Evolutionary conservation across 1,284 basidiomycete species (phyloP).

Genomic region (Coniferiporia weirii): DNA sequence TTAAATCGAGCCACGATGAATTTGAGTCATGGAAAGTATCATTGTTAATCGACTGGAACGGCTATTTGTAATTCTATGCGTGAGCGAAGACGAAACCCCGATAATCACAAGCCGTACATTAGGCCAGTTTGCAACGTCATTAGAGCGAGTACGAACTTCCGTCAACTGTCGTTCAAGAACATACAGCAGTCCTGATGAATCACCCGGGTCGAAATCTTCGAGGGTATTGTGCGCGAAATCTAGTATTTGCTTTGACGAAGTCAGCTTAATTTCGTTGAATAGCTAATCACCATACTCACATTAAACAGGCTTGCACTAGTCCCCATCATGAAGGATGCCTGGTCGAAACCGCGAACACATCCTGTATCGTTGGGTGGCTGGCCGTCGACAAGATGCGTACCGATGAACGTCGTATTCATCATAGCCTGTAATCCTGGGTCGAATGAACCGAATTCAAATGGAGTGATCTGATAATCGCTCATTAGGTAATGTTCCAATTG

Average conservation of each 20-base stretch:
- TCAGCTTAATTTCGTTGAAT: neutral
- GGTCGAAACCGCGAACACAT: neutral
- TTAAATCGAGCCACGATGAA: slow-evolving; percentile 46
- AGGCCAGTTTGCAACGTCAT: slow-evolving; percentile 65
- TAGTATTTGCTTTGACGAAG: slow-evolving; percentile 37
- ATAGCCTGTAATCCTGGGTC: slow-evolving; percentile 58
- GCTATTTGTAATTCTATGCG: slow-evolving; percentile 24
- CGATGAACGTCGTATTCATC: slow-evolving; percentile 50
- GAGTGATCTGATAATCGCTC: slow-evolving; percentile 42
- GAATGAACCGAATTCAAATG: slow-evolving; percentile 61
- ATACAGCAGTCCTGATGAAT: slow-evolving; percentile 38
- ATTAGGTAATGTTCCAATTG: slow-evolving; percentile 3
- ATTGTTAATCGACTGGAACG: slow-evolving; percentile 46
- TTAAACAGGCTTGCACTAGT: slow-evolving; percentile 4
- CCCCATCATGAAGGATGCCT: slow-evolving; percentile 3
- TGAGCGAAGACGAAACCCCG: neutral
- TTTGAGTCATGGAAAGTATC: slow-evolving; percentile 38
- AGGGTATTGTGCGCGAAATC: slow-evolving; percentile 40
- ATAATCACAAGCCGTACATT: slow-evolving; percentile 32
- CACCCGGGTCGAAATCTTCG: slow-evolving; percentile 31
- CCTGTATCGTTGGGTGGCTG: slow-evolving; percentile 41
- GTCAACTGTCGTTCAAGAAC: slow-evolving; percentile 42
- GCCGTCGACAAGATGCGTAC: slow-evolving; percentile 51
- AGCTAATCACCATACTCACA: neutral
- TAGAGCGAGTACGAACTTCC: slow-evolving; percentile 43